Evolutionary conservation across 2,329 filamentous ascomycete species (phyloP).

Genomic region (Aspergillus sp.): DNA sequence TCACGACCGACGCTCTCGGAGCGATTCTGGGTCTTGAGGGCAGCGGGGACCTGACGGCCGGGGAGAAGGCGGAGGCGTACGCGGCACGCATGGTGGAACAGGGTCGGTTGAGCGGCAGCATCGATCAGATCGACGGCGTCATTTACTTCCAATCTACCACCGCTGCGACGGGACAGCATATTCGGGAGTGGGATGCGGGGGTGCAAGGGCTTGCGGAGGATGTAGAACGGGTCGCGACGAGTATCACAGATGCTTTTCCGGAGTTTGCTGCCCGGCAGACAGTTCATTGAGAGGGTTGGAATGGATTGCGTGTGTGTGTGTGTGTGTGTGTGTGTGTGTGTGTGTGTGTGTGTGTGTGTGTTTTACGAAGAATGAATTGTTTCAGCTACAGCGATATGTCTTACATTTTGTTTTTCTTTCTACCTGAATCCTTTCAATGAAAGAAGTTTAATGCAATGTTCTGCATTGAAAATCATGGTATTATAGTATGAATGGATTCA

Average conservation of each 20-base stretch:
- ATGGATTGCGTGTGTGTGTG: too few relatives aligned
- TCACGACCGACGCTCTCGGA: conserved; percentile 72
- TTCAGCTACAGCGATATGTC: background rate
- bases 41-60: conserved; percentile 45
- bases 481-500: too few relatives aligned
- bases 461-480: too few relatives aligned
- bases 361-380: conserved; percentile 17
- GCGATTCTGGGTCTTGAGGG: conserved; percentile 70
- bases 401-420: too few relatives aligned
- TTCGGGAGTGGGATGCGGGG: conserved; percentile 85
- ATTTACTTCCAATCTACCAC: conserved; percentile 80
- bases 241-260: conserved; percentile 78
- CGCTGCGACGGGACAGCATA: conserved; percentile 67
- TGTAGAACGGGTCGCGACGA: conserved; percentile 80
- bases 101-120: conserved; percentile 79
- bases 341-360: too few relatives aligned
- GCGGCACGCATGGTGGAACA: conserved; percentile 96
- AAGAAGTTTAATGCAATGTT: too few relatives aligned
- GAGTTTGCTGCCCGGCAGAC: conserved; percentile 37
- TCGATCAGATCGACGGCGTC: conserved; percentile 87
- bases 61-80: conserved; percentile 82
- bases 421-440: too few relatives aligned
- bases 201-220: conserved; percentile 85
- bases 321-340: too few relatives aligned
- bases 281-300: conserved; percentile 29